Conservation (phyloP, 768 basidiomycete genomes). For the Suillus placidus region DNA sequence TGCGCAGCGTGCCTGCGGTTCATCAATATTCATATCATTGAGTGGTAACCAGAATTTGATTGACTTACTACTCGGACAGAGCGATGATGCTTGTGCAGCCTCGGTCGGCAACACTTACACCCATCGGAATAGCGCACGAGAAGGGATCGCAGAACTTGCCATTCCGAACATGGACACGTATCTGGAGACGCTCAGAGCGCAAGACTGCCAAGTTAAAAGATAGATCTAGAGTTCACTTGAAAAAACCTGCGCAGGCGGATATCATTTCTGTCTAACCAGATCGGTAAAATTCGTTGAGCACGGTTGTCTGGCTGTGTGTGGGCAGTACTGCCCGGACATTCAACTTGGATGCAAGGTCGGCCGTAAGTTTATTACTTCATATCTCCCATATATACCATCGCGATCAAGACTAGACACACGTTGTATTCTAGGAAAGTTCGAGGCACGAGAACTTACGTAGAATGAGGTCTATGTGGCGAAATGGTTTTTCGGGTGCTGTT, state of each 20-base stretch:
- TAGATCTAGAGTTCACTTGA: neutral
- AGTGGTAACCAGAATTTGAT: neutral
- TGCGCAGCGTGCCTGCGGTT: neutral
- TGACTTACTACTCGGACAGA: neutral
- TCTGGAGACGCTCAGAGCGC: neutral
- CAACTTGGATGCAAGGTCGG: neutral
- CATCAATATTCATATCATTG: neutral
- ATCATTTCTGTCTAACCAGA: neutral
- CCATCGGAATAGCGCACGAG: neutral
- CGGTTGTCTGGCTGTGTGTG: neutral
- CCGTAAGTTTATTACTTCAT: neutral
- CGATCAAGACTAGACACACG: constrained; percentile 53
- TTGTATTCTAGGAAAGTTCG: constrained; percentile 53
- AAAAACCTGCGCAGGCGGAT: neutral
- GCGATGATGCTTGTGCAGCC: neutral
- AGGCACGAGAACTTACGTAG: constrained; percentile 60
- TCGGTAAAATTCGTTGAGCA: neutral
- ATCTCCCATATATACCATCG: constrained; percentile 37
- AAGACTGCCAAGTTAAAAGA: neutral
- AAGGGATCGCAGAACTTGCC: neutral
- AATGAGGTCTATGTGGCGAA: neutral
- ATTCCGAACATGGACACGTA: neutral
- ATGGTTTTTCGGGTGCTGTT: too few species aligned
- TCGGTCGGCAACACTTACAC: neutral
- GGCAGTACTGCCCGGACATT: neutral